Evolutionary conservation across 306 rosid species (phyloP).

Genomic region (Gastrolobium villosum): DNA sequence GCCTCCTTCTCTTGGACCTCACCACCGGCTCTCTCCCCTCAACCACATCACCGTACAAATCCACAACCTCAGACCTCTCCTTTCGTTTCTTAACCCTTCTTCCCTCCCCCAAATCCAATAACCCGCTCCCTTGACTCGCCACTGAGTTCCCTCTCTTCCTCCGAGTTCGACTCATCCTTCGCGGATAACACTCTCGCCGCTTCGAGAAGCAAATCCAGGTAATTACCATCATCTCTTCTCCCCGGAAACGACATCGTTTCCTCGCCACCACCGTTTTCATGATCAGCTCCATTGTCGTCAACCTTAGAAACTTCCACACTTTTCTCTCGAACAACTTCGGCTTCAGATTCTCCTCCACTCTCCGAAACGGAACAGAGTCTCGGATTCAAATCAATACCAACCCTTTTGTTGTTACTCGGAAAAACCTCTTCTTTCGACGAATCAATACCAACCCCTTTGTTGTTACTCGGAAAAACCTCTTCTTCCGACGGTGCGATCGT

Average conservation of each 20-base stretch:
- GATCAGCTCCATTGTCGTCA: too few relatives aligned
- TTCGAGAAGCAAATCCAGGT: slow-evolving; percentile 57
- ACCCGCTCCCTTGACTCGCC: slow-evolving; percentile 25
- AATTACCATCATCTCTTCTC: slow-evolving; percentile 10
- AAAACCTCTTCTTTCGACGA: too few relatives aligned
- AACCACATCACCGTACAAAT: slow-evolving; percentile 32
- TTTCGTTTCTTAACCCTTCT: slow-evolving; percentile 13
- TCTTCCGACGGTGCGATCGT: slow-evolving; percentile 46
- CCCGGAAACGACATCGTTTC: too few relatives aligned
- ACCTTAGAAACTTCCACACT: slow-evolving; percentile 37
- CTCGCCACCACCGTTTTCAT: too few relatives aligned
- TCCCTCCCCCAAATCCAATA: slow-evolving; percentile 17
- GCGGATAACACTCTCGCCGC: slow-evolving; percentile 58
- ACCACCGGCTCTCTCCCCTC: slow-evolving; percentile 58
- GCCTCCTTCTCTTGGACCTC: slow-evolving; percentile 63
- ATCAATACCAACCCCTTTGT: slow-evolving; percentile 44
- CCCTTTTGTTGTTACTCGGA: too few relatives aligned
- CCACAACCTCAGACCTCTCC: slow-evolving; percentile 47
- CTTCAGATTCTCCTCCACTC: not conserved
- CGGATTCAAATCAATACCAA: too few relatives aligned
- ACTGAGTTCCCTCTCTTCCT: slow-evolving; percentile 7
- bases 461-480: not conserved
- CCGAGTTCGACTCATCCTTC: slow-evolving; percentile 46
- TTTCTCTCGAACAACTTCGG: not conserved
- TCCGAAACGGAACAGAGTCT: slow-evolving; percentile 20